Base-by-base conservation (phyloP, 129 eudicot species). In the Cynara cardunculus region DNA sequence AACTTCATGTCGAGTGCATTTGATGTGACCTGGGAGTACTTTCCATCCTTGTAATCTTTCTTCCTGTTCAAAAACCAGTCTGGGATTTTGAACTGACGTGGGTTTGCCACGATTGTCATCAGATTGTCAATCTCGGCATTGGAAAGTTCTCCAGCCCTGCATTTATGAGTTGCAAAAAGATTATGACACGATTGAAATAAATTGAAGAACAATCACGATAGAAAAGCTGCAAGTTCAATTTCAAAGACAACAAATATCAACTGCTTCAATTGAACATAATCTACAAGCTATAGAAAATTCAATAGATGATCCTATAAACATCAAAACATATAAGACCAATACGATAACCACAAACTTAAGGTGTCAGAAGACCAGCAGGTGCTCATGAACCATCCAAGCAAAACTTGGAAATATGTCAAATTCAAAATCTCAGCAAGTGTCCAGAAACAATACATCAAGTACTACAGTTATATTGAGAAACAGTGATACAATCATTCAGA, bases 31-130 rank as follows among this genome's bases (percentile, higher is more conserved):
- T 90, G 94, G 10, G 91, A 87, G 82, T 85, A 90, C 39, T 86
- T 88, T 0, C 94, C 94, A 80, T 90, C 94, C 80, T 90, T 90
- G 88, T 90, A 90, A 74, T 90, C 94, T 76, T 90, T 90, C 94
- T 90, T 88, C 73, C 94, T 88, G 70, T 90, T 90, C 80, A 90
- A 81, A 76, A 90, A 90, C 89, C 89, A 90, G 85, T 90, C 94
- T 53, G 94, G 94, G 74, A 90, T 88, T 49, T 90, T 90, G 86
- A 90, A 90, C 79, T 90, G 94, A 4, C 94, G 86, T 18, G 94
- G 94, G 83, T 90, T 90, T 2, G 91, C 90, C 11, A 90, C 91
- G 7, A 90, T 88, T 12, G 85, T 81, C 94, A 90, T 90, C 87
- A 90, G 82, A 64, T 87, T 86, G 32, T 90, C 94, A 0, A 90